Percentiles rank a stretch among this genome's conserved stretches.
Conservation (phyloP, 2,329 filamentous ascomycete species). For the Penicillium hordei region DNA sequence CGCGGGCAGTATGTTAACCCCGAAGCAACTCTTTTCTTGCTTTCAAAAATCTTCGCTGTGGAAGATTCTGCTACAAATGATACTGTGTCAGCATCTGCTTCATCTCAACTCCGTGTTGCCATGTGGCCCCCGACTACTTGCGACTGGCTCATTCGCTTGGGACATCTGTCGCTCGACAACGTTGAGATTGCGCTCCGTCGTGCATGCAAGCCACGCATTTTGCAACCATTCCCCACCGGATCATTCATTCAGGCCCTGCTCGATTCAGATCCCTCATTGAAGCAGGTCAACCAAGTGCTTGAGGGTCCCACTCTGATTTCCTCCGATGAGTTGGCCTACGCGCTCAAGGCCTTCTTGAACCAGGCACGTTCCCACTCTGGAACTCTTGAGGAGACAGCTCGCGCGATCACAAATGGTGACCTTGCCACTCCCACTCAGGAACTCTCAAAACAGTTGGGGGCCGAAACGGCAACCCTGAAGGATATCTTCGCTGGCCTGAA, state of each 20-base stretch:
- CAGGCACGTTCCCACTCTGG: slow-evolving; percentile 38
- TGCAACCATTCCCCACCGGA: slow-evolving; percentile 40
- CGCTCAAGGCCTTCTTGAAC: slow-evolving; percentile 42
- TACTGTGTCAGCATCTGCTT: slow-evolving; percentile 26
- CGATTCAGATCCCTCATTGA: slow-evolving; percentile 40
- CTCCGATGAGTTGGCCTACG: slow-evolving; percentile 41
- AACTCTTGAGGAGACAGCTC: slow-evolving; percentile 35
- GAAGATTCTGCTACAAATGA: slow-evolving; percentile 23
- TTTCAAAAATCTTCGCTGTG: slow-evolving; percentile 42
- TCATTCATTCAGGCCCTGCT: slow-evolving; percentile 43
- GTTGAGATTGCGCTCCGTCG: slow-evolving; percentile 43
- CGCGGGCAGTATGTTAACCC: slow-evolving; percentile 34
- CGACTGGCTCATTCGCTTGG: slow-evolving; percentile 43
- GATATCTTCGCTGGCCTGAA: slow-evolving; percentile 43
- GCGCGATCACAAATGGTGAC: slow-evolving; percentile 33
- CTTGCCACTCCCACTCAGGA: slow-evolving; percentile 25
- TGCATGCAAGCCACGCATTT: slow-evolving; percentile 33
- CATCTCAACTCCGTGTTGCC: slow-evolving; percentile 31
- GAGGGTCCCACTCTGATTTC: slow-evolving; percentile 37
- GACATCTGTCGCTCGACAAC: slow-evolving; percentile 41
- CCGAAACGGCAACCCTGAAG: slow-evolving; percentile 26
- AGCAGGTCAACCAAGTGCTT: slow-evolving; percentile 40
- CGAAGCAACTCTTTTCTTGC: slow-evolving; percentile 39
- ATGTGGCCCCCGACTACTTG: slow-evolving; percentile 43
- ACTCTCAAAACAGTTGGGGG: slow-evolving; percentile 19